A percentile compares a stretch with the other conserved stretches of the same genome.
Evolutionary conservation across 139 green algal genomes (phyloP).

Genomic region (Protoeuglena noctilucae): DNA sequence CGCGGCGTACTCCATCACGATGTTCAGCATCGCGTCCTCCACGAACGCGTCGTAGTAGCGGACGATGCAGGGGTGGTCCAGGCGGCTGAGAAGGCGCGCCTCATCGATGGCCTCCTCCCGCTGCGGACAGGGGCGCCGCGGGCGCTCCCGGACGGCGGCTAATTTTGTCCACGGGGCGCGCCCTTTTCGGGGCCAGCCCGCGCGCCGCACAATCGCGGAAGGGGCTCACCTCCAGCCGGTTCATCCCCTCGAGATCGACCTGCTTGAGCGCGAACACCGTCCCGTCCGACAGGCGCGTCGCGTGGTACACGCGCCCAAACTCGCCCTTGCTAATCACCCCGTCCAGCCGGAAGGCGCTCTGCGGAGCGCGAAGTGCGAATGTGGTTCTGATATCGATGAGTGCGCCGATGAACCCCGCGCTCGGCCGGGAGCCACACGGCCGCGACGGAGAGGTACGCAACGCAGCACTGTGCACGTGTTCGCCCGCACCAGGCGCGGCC

Average conservation of each 20-base stretch:
- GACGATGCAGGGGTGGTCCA: slow-evolving; percentile 37
- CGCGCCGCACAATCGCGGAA: too few relatives aligned
- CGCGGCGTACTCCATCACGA: slow-evolving; percentile 55
- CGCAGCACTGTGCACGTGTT: too few relatives aligned
- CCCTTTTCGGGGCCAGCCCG: too few relatives aligned
- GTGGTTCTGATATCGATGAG: too few relatives aligned
- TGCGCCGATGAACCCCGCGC: too few relatives aligned
- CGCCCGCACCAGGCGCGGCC: too few relatives aligned
- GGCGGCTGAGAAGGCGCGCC: slow-evolving; percentile 35
- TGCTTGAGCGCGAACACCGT: slow-evolving; percentile 44
- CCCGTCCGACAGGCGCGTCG: slow-evolving; percentile 24
- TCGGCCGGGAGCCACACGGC: too few relatives aligned
- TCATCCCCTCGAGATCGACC: slow-evolving; percentile 41
- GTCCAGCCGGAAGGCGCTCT: slow-evolving; percentile 31
- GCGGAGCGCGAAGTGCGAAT: too few relatives aligned
- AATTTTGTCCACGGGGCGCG: too few relatives aligned
- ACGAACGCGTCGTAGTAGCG: slow-evolving; percentile 38
- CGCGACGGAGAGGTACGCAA: too few relatives aligned
- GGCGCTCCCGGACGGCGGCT: too few relatives aligned
- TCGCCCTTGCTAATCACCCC: slow-evolving; percentile 33
- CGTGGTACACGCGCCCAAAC: slow-evolving; percentile 41
- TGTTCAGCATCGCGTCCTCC: slow-evolving; percentile 38
- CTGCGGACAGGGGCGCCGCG: background rate
- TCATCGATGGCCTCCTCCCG: slow-evolving; percentile 47
- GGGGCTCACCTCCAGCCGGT: slow-evolving; percentile 19